A percentile compares a stretch with the other conserved stretches of the same genome.
Evolutionary conservation across 2,329 filamentous ascomycete genomes (phyloP).

Genomic region (Teratosphaeria pseudoeucalypti): DNA sequence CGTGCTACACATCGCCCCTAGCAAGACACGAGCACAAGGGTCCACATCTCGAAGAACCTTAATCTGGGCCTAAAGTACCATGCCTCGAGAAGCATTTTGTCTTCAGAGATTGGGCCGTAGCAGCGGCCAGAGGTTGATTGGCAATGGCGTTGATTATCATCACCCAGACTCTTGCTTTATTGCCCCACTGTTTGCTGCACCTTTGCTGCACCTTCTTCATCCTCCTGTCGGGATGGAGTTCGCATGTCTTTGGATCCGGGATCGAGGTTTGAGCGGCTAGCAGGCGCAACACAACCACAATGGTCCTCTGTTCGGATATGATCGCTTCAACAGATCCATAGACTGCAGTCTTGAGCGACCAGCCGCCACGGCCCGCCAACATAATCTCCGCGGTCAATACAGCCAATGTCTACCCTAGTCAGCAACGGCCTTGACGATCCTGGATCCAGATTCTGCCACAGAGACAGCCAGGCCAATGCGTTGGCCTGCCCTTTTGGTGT

Average conservation of each 20-base stretch:
- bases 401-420: no score
- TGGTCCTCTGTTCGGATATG: slow-evolving; percentile 4
- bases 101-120: slow-evolving; percentile 35
- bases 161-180: slow-evolving; percentile 43
- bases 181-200: slow-evolving; percentile 30
- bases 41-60: slow-evolving; percentile 37
- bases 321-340: slow-evolving; percentile 43
- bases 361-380: slow-evolving; percentile 69
- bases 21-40: not conserved
- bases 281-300: slow-evolving; percentile 56
- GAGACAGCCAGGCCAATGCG: no score
- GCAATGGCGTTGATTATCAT: slow-evolving; percentile 36
- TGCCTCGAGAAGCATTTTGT: slow-evolving; percentile 35
- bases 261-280: slow-evolving; percentile 67
- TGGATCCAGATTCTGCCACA: no score
- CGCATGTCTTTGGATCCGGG: slow-evolving; percentile 48
- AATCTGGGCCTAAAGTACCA: slow-evolving; percentile 37
- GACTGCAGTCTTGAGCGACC: slow-evolving; percentile 71
- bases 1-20: not conserved
- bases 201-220: slow-evolving; percentile 31
- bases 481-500: no score
- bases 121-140: slow-evolving; percentile 34
- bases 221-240: slow-evolving; percentile 66
- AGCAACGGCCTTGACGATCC: no score
- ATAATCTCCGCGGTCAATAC: slow-evolving; percentile 86